These are phyloP conservation scores for Coelastrella sp. DNA, from an alignment of 139 green algal genomes.

Conservation along the genomic window DNA sequence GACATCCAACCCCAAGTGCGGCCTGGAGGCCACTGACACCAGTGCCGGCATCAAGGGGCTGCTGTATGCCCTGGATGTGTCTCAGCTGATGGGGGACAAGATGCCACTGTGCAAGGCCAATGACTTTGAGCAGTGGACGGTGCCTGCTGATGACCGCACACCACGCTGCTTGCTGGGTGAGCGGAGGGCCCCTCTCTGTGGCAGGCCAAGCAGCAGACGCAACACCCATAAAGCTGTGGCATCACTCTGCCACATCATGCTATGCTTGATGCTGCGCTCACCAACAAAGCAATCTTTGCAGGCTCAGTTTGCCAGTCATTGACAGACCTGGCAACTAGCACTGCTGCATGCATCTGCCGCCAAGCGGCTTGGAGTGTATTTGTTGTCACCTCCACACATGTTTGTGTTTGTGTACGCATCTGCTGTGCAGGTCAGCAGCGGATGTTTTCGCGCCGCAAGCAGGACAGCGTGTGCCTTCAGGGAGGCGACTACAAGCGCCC, in stretches of 20 bases:
- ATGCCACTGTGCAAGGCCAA: slow-evolving; percentile 45
- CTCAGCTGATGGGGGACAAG: slow-evolving; percentile 51
- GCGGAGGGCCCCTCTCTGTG: neutral
- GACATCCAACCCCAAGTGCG: slow-evolving; percentile 63
- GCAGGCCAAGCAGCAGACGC: no score
- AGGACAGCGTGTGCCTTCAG: slow-evolving; percentile 74
- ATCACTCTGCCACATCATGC: no score
- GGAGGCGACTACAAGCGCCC: slow-evolving; percentile 61
- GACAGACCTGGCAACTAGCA: no score
- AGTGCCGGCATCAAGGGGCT: slow-evolving; percentile 53
- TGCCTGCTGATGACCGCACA: slow-evolving; percentile 45
- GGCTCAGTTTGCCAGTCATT: no score
- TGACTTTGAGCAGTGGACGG: slow-evolving; percentile 62
- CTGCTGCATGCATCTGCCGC: no score
- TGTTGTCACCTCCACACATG: neutral
- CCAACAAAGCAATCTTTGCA: no score
- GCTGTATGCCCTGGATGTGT: slow-evolving; percentile 80
- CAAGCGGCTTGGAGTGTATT: neutral
- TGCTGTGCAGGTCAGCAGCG: slow-evolving; percentile 50
- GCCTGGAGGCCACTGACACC: slow-evolving; percentile 36
- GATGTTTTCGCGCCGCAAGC: slow-evolving; percentile 61
- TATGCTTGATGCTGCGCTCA: no score
- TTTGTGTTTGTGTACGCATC: neutral
- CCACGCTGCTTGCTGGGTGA: slow-evolving; percentile 59
- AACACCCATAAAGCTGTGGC: no score